These are phyloP conservation scores for Leptographium procerum DNA, from an alignment of 2,329 filamentous ascomycete genomes.

Conservation along the genomic window DNA sequence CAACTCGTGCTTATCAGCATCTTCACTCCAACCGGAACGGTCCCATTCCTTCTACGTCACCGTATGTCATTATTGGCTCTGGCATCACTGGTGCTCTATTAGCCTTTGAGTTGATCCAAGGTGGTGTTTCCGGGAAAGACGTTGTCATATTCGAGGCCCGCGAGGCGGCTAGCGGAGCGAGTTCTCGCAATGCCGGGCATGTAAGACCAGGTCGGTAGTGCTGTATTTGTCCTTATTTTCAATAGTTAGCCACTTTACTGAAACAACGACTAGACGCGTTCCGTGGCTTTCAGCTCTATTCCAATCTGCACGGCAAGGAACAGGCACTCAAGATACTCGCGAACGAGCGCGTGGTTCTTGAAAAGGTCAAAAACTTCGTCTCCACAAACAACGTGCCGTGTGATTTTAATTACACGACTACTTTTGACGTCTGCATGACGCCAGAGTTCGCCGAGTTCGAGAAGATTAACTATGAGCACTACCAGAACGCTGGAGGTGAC, in stretches of 20 bases:
- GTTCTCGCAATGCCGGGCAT: slow-evolving; percentile 32
- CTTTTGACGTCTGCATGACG: slow-evolving; percentile 37
- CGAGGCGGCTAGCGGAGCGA: slow-evolving; percentile 31
- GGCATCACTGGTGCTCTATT: slow-evolving; percentile 29
- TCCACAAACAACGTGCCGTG: slow-evolving; percentile 27
- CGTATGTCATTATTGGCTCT: slow-evolving; percentile 30
- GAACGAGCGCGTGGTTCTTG: slow-evolving; percentile 27
- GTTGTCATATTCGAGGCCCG: slow-evolving; percentile 31
- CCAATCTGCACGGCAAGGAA: slow-evolving; percentile 27
- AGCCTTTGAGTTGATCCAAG: slow-evolving; percentile 27
- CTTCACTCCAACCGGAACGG: slow-evolving; percentile 24
- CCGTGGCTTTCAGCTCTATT: slow-evolving; percentile 32
- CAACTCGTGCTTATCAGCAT: slow-evolving; percentile 29
- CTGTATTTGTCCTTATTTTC: not conserved
- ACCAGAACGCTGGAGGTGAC: slow-evolving; percentile 29
- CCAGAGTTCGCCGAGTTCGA: slow-evolving; percentile 33
- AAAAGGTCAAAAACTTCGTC: slow-evolving; percentile 29
- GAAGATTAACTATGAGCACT: slow-evolving; percentile 26
- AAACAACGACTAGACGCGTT: slow-evolving; percentile 26
- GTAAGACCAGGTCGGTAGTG: slow-evolving; percentile 17
- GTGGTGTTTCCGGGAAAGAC: slow-evolving; percentile 20
- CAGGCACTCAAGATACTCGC: slow-evolving; percentile 34
- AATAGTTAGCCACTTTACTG: not conserved
- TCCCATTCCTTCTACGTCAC: slow-evolving; percentile 17
- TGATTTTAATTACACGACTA: slow-evolving; percentile 33